Conservation (phyloP, 129 eudicot genomes). For the Flaveria bidentis region DNA sequence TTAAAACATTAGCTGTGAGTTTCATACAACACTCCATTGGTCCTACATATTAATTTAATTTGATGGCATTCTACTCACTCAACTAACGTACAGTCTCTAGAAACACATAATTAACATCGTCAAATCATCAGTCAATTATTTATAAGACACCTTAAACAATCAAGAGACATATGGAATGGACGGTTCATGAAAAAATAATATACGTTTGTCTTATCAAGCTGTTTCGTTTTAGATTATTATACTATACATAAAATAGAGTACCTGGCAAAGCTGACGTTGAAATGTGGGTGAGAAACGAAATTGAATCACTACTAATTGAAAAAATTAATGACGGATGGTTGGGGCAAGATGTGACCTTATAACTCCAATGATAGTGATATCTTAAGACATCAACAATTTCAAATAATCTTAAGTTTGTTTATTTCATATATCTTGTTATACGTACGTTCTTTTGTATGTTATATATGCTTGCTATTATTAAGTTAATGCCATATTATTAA, state of each 20-base stretch:
- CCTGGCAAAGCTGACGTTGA: slow-evolving; percentile 6
- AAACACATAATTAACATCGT: too few relatives aligned
- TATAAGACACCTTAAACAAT: too few relatives aligned
- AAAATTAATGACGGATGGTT: not conserved
- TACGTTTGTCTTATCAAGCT: not conserved
- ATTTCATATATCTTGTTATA: not conserved
- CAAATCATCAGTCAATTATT: too few relatives aligned
- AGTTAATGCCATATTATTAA: too few relatives aligned
- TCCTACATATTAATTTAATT: too few relatives aligned
- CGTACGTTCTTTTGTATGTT: too few relatives aligned
- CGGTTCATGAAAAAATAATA: too few relatives aligned
- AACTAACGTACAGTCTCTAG: too few relatives aligned
- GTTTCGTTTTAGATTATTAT: not conserved
- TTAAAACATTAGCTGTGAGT: too few relatives aligned
- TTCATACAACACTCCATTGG: too few relatives aligned
- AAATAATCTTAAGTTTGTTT: not conserved
- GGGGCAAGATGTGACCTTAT: slow-evolving; percentile 12
- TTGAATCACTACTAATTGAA: not conserved
- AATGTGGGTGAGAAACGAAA: slow-evolving; percentile 19
- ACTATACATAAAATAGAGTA: not conserved
- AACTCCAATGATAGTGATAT: not conserved
- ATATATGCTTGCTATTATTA: not conserved
- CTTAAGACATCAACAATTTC: not conserved
- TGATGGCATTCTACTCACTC: too few relatives aligned
- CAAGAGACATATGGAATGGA: too few relatives aligned